phyloP scores from a whole-genome alignment of 352 stramenopile species.

The Pythium rhizo-oryzae region DNA sequence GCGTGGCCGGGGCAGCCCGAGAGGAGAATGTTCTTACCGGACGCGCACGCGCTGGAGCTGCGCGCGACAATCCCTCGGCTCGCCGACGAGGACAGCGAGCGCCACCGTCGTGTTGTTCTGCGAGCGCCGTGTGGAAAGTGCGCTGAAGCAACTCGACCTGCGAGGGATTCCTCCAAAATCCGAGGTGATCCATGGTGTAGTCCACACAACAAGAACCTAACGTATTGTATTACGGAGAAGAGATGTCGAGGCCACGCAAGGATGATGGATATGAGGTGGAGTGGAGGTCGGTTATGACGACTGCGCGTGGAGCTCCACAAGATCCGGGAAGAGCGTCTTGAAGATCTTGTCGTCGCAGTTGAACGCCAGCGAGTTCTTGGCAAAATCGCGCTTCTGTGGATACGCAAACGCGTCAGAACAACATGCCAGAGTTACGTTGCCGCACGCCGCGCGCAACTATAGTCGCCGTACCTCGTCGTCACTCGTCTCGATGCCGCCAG shows the following conservation, averaged over 20 bases:
- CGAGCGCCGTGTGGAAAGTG: background rate
- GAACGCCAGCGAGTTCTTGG: slow-evolving; percentile 59
- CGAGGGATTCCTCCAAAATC: slow-evolving; percentile 5
- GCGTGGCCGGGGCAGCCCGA: too few species aligned
- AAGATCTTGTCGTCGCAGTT: slow-evolving; percentile 90
- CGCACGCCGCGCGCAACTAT: too few species aligned
- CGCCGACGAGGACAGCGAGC: too few species aligned
- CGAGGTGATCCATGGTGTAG: background rate
- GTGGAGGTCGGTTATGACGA: background rate
- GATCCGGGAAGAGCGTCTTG: slow-evolving; percentile 80
- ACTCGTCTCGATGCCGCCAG: slow-evolving; percentile 81
- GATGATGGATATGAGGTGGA: background rate
- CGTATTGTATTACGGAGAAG: background rate
- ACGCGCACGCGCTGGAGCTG: too few species aligned
- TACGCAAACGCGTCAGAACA: too few species aligned
- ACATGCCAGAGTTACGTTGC: too few species aligned
- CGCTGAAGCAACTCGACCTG: background rate
- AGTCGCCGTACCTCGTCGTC: slow-evolving; percentile 54
- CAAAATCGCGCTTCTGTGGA: slow-evolving; percentile 70
- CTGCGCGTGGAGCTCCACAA: slow-evolving; percentile 59
- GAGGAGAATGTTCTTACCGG: too few species aligned
- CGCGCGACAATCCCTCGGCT: too few species aligned
- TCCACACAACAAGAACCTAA: background rate
- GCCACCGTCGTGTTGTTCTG: too few species aligned
- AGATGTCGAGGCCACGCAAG: background rate